phyloP scores from a whole-genome alignment of 83 land plant species.

The Picea mariana region DNA sequence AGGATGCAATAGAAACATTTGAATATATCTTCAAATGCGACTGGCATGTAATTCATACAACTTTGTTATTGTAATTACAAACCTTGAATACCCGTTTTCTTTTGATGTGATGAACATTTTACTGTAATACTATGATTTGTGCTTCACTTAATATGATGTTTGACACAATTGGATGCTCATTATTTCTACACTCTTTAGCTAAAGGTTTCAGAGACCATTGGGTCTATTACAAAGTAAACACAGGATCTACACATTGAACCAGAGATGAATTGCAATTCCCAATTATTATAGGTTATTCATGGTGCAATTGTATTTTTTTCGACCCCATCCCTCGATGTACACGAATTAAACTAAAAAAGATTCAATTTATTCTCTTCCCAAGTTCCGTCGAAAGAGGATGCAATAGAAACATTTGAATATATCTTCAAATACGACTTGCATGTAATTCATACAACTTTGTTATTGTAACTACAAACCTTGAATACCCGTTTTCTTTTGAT shows the following conservation, averaged over 20 bases:
- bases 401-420: background rate
- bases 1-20: background rate
- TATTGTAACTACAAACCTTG: background rate
- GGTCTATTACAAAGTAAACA: background rate
- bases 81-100: background rate
- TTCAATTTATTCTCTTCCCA: background rate
- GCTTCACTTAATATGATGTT: background rate
- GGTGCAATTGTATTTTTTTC: background rate
- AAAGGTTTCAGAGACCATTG: background rate
- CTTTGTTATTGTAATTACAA: background rate
- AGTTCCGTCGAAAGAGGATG: background rate
- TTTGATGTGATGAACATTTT: background rate
- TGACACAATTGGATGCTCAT: background rate
- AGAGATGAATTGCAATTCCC: background rate
- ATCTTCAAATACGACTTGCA: background rate
- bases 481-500: background rate
- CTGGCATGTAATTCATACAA: background rate
- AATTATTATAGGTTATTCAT: constrained; percentile 5
- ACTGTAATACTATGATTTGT: background rate
- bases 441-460: background rate
- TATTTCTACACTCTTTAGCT: background rate
- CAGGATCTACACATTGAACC: background rate
- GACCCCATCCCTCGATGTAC: background rate
- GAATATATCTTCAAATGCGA: background rate
- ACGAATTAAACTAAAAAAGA: background rate